Evolutionary conservation across 2,329 filamentous ascomycete species (phyloP).

Genomic region (Pseudocercospora musae): DNA sequence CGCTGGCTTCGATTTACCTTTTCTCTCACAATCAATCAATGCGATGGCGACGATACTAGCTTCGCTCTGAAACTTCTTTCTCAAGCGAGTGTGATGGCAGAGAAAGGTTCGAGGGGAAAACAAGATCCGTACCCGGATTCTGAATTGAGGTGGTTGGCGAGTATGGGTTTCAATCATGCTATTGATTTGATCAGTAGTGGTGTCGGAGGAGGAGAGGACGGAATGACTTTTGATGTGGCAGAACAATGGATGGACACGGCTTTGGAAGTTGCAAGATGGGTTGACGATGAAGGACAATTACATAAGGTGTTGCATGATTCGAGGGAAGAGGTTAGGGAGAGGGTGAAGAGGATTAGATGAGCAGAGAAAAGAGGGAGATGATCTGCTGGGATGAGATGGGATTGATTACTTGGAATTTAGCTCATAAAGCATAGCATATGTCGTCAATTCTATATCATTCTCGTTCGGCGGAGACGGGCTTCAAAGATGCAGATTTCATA

Average conservation of each 20-base stretch:
- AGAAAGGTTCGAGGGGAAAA: conserved; percentile 25
- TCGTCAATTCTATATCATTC: no score
- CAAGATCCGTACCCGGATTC: conserved; percentile 55
- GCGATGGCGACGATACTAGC: background rate
- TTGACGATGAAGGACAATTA: conserved; percentile 49
- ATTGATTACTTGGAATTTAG: no score
- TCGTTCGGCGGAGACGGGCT: no score
- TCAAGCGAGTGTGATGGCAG: conserved; percentile 58
- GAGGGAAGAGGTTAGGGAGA: conserved; percentile 22
- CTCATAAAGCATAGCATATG: no score
- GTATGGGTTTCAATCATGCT: conserved; percentile 66
- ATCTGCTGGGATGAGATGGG: no score
- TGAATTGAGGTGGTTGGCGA: conserved; percentile 75
- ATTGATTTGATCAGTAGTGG: conserved; percentile 57
- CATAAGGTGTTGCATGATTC: conserved; percentile 40
- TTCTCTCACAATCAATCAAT: conserved; percentile 54
- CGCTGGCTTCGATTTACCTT: conserved; percentile 77
- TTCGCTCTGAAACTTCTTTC: conserved; percentile 51
- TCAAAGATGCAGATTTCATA: no score
- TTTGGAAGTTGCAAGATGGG: conserved; percentile 57
- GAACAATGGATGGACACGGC: conserved; percentile 62
- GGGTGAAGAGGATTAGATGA: background rate
- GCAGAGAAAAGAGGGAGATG: background rate
- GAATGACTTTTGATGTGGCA: conserved; percentile 45
- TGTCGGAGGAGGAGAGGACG: conserved; percentile 43